Conservation (phyloP, 2,329 filamentous ascomycete species). For the Ascochyta clinopodiicola region DNA sequence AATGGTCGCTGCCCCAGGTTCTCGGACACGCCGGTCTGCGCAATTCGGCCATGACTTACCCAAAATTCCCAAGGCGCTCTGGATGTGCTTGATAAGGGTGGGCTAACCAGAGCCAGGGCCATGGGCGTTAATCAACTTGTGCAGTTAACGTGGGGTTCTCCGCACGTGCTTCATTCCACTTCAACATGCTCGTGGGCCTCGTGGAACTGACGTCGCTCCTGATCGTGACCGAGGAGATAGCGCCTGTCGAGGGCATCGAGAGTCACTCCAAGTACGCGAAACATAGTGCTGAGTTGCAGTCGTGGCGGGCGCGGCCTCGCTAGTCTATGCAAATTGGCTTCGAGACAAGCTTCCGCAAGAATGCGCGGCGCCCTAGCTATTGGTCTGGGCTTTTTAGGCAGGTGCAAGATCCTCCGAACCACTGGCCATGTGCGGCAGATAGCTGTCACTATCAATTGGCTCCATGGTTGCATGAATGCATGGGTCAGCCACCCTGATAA, state of each 20-base stretch:
- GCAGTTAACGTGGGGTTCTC: conserved; percentile 27
- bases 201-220: not conserved
- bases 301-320: conserved; percentile 11
- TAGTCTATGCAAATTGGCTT: conserved; percentile 24
- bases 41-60: conserved; percentile 23
- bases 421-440: conserved; percentile 7
- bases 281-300: not conserved
- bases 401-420: conserved; percentile 9
- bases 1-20: conserved; percentile 22
- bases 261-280: conserved; percentile 9
- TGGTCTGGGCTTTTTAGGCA: conserved; percentile 13
- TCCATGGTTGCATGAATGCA: conserved; percentile 6
- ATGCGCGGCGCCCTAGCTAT: conserved; percentile 2
- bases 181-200: not conserved
- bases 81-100: conserved; percentile 34
- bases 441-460: conserved; percentile 13
- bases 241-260: not conserved
- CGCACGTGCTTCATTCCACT: conserved; percentile 7
- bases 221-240: not conserved
- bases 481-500: conserved; percentile 17
- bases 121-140: conserved; percentile 22
- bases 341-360: conserved; percentile 23
- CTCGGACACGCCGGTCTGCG: conserved; percentile 21
- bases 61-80: conserved; percentile 19
- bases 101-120: conserved; percentile 17